Base-by-base conservation (phyloP, 441 rosid species). In the Macaranga tanarius region DNA sequence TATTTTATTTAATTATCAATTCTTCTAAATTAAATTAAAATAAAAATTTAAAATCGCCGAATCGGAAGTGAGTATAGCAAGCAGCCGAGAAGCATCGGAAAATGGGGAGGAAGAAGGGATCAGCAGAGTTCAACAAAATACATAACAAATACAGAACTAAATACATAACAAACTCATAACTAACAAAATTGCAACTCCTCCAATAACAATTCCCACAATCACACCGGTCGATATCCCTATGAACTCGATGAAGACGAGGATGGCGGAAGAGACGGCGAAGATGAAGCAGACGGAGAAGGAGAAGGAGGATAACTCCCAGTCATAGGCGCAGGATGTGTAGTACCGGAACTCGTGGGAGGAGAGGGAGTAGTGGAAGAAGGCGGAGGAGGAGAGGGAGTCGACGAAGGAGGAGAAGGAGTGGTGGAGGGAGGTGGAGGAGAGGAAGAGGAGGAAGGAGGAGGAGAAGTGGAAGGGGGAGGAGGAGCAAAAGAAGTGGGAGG, bases 81-180 rank as follows among this genome's bases (percentile, higher is more conserved):
- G 38, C 66, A 20, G 38, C 4, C 22, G 10, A 4, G 7, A 20
- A 26, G 16, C 10, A 28, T 45, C 5, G 5, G 55, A 52, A 73
- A 75, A 92, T 95, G 99, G 99, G 97, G 73, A 91, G 99, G 84
- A 92, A 84, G 93, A 91, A 90, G 79, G 90, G 91, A 55, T 87
- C 81, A 1, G 79, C 72, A 34, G 97, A 90, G 87, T 95, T 92
- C 89, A n/a, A n/a, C n/a, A n/a, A n/a, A n/a, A n/a, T n/a, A n/a
- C n/a, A n/a, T n/a, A n/a, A n/a, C n/a, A n/a, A n/a, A n/a, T n/a
- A n/a, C n/a, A n/a, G n/a, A n/a, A n/a, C n/a, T n/a, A 86, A 74
- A 84, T 44, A 51, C 83, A 87, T 50, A 90, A 38, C 75, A 90
- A 20, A 77, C 82, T 82, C 70, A 84, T 26, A 31, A 85, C 78